Conservation (phyloP, 2,329 filamentous ascomycete species). For the Kalaharituber pfeilii region DNA sequence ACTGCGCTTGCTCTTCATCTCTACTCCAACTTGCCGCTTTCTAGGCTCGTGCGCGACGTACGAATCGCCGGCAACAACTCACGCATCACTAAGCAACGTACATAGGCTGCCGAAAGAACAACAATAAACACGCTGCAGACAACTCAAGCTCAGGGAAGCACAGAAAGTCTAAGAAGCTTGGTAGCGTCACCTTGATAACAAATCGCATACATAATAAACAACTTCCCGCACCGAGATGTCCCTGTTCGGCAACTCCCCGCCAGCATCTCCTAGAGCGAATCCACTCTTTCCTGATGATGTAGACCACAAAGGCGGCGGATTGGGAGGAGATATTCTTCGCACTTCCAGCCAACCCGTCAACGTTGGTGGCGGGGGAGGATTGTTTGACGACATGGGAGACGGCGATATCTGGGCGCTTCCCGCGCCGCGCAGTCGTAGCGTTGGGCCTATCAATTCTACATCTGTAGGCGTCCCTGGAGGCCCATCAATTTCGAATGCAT, state of each 20-base stretch:
- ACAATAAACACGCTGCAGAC: too few relatives aligned
- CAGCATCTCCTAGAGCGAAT: not conserved
- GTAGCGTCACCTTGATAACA: too few relatives aligned
- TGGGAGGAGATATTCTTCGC: not conserved
- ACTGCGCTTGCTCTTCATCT: too few relatives aligned
- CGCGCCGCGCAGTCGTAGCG: not conserved
- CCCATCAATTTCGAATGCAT: not conserved
- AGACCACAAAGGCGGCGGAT: not conserved
- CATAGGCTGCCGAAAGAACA: too few relatives aligned
- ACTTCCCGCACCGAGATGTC: too few relatives aligned
- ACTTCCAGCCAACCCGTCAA: not conserved
- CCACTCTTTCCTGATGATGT: not conserved
- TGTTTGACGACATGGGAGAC: not conserved
- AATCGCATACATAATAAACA: too few relatives aligned
- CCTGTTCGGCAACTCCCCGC: not conserved
- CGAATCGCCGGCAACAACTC: too few relatives aligned
- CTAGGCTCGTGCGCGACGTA: too few relatives aligned
- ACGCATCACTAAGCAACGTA: too few relatives aligned
- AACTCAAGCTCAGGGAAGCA: too few relatives aligned
- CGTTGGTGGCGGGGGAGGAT: not conserved
- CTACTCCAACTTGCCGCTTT: too few relatives aligned
- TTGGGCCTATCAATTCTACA: not conserved
- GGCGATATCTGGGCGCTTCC: not conserved
- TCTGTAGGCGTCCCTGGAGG: not conserved
- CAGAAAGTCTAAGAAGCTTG: too few relatives aligned